A percentile compares a stretch with the other conserved stretches of the same genome.
Conservation (phyloP, 371 early-diverging fungal genomes). For the Lichtheimia ornata region DNA sequence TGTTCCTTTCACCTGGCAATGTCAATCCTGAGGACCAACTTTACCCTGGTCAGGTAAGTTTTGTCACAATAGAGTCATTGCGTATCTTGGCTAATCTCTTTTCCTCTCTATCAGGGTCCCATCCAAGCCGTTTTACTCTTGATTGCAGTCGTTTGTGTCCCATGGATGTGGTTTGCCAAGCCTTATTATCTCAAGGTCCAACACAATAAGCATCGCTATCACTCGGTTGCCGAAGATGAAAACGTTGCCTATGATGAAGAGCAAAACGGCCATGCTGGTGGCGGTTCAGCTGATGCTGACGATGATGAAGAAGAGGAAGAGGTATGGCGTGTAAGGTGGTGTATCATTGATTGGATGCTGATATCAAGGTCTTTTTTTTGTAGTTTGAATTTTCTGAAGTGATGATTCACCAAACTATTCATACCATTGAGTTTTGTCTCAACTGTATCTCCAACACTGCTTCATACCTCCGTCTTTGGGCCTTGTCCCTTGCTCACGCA, state of each 20-base stretch:
- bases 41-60: constrained; percentile 83
- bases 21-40: constrained; percentile 73
- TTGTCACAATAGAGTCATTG: background rate
- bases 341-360: background rate
- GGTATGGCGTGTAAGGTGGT: background rate
- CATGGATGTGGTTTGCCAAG: constrained; percentile 99
- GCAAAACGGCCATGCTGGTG: constrained; percentile 9
- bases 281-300: constrained; percentile 25
- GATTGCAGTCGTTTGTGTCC: constrained; percentile 90
- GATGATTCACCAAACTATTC: constrained; percentile 97
- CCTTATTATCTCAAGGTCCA: constrained; percentile 86
- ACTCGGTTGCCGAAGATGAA: constrained; percentile 53
- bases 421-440: constrained; percentile 99
- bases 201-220: constrained; percentile 80
- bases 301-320: constrained; percentile 55
- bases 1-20: constrained; percentile 98
- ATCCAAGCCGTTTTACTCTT: constrained; percentile 88
- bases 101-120: constrained; percentile 48
- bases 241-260: constrained; percentile 29
- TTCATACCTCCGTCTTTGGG: constrained; percentile 99
- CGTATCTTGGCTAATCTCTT: background rate
- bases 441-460: constrained; percentile 99
- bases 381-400: constrained; percentile 92
- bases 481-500: constrained; percentile 98
- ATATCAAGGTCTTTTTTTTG: constrained; percentile 4